Percentiles rank a stretch among this genome's conserved stretches.
Evolutionary conservation across 805 yeast species (phyloP).

Genomic region (Saccharomycopsis selenospora): DNA sequence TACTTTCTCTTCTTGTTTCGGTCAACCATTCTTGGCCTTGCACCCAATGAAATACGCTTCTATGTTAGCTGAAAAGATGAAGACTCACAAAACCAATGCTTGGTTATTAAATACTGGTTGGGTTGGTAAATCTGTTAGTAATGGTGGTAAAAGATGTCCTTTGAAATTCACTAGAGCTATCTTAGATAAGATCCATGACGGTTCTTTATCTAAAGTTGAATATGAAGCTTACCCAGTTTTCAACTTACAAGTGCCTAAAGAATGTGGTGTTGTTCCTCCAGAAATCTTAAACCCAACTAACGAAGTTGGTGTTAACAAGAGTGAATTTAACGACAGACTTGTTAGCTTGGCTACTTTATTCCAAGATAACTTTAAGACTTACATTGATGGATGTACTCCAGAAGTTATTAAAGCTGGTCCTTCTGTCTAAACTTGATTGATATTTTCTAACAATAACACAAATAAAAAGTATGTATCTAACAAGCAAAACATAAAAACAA

Average conservation of each 20-base stretch:
- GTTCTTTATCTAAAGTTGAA: slow-evolving; percentile 70
- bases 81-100: slow-evolving; percentile 81
- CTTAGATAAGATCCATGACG: slow-evolving; percentile 89
- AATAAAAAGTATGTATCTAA: too few relatives aligned
- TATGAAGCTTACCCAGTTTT: slow-evolving; percentile 82
- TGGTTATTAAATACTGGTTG: slow-evolving; percentile 98
- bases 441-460: too few relatives aligned
- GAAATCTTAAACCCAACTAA: slow-evolving; percentile 82
- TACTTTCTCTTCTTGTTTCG: slow-evolving; percentile 96
- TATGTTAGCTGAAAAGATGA: slow-evolving; percentile 90
- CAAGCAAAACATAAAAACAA: too few relatives aligned
- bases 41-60: slow-evolving; percentile 98
- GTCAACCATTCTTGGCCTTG: slow-evolving; percentile 96
- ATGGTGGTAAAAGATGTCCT: slow-evolving; percentile 97
- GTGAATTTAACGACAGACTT: slow-evolving; percentile 9
- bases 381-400: slow-evolving; percentile 70
- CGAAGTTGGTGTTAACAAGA: slow-evolving; percentile 49
- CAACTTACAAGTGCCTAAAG: slow-evolving; percentile 79
- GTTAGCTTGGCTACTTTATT: slow-evolving; percentile 60
- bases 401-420: slow-evolving; percentile 97
- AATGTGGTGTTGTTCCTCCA: slow-evolving; percentile 67
- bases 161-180: slow-evolving; percentile 96
- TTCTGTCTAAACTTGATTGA: slow-evolving; percentile 33
- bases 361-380: slow-evolving; percentile 79
- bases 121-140: slow-evolving; percentile 89